Evolutionary conservation across 2,329 filamentous ascomycete genomes (phyloP).

Genomic region (Penicillium vulpinum): DNA sequence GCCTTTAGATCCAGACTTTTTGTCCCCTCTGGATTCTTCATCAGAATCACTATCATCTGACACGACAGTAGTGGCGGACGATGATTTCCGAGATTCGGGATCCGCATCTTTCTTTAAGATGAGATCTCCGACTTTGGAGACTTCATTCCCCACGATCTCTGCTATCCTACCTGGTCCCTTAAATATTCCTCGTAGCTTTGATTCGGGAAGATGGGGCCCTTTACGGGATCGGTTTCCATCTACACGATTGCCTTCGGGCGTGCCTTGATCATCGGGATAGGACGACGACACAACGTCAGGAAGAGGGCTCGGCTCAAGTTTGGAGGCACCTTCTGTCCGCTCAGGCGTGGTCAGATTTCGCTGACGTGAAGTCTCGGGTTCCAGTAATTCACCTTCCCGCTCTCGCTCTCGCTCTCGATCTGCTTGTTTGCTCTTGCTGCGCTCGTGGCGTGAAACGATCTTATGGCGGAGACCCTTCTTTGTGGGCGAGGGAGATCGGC

Average conservation of each 20-base stretch:
- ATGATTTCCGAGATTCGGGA: slow-evolving; percentile 44
- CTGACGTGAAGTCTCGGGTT: slow-evolving; percentile 19
- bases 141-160: slow-evolving; percentile 67
- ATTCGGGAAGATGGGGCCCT: slow-evolving; percentile 47
- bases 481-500: slow-evolving; percentile 63
- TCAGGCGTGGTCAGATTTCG: slow-evolving; percentile 16
- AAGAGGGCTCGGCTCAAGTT: slow-evolving; percentile 32
- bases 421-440: slow-evolving; percentile 40
- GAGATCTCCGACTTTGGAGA: slow-evolving; percentile 61
- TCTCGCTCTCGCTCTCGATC: slow-evolving; percentile 28
- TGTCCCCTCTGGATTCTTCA: slow-evolving; percentile 41
- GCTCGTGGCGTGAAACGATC: slow-evolving; percentile 41
- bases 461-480: slow-evolving; percentile 55
- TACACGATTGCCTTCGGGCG: slow-evolving; percentile 19
- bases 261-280: slow-evolving; percentile 25
- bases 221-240: slow-evolving; percentile 33
- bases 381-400: slow-evolving; percentile 21
- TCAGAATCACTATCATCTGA: slow-evolving; percentile 53
- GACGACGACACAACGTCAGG: slow-evolving; percentile 27
- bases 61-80: slow-evolving; percentile 46
- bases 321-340: slow-evolving; percentile 15
- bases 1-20: slow-evolving; percentile 27
- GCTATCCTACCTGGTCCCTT: slow-evolving; percentile 71
- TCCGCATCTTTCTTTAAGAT: slow-evolving; percentile 59
- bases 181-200: slow-evolving; percentile 71